Conservation (phyloP, 768 basidiomycete genomes). For the Boletus tomentosulus region DNA sequence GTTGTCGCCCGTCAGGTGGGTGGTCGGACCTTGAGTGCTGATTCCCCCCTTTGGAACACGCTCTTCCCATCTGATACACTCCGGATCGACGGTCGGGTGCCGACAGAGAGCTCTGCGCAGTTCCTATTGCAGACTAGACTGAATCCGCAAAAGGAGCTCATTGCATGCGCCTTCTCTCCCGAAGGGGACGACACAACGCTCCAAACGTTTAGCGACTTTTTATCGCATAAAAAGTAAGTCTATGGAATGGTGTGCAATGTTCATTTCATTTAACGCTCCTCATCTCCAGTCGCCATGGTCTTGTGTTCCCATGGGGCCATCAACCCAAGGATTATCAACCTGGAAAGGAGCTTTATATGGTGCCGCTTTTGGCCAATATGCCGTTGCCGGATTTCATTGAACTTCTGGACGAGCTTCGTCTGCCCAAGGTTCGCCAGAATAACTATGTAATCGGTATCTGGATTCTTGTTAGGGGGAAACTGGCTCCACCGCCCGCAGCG, state of each 20-base stretch:
- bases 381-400: conserved; percentile 83
- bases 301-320: conserved; percentile 82
- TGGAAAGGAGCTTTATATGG: conserved; percentile 83
- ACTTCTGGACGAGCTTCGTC: conserved; percentile 66
- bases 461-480: conserved; percentile 79
- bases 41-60: conserved; percentile 67
- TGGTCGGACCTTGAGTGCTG: conserved; percentile 54
- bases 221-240: conserved; percentile 69
- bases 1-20: conserved; percentile 77
- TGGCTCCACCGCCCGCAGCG: conserved; percentile 42
- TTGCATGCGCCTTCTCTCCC: conserved; percentile 72
- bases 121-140: conserved; percentile 77
- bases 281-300: conserved; percentile 67
- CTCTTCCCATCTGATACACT: conserved; percentile 70
- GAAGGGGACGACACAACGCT: conserved; percentile 45
- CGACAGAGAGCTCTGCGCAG: conserved; percentile 67
- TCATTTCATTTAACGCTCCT: conserved; percentile 8
- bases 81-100: conserved; percentile 81
- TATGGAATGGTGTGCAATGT: conserved; percentile 6
- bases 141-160: conserved; percentile 72
- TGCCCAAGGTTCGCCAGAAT: conserved; percentile 59
- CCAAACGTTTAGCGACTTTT: conserved; percentile 57
- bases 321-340: conserved; percentile 69
- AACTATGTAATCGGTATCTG: conserved; percentile 80
- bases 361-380: conserved; percentile 64